Evolutionary conservation across 805 yeast genomes (phyloP), one percentile per base, ranked within the genome.

Genomic region (Debaryomyces tyrocola): DNA sequence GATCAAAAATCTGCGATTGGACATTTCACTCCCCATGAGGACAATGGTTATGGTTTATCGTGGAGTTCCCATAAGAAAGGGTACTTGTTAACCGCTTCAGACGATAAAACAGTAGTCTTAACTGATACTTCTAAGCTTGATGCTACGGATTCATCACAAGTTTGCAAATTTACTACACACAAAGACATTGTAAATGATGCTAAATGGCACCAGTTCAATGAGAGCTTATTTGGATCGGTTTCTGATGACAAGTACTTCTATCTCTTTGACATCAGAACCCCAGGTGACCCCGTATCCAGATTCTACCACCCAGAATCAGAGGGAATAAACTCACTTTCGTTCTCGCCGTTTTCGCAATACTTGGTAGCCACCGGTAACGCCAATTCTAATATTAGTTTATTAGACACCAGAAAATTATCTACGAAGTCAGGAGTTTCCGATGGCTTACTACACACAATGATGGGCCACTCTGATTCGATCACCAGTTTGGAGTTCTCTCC

Each of bases 401-500:
- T 83, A 49, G 94, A 87, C 58, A 56, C 80, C 31, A 74, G 94
- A 57, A 71, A 72, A 37, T 56, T 79, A 37, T 37, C 56, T 28
- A 44, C 44, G 27, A 39, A 33, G 6, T 33, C 40, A 3, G 41
- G 44, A 18, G 41, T 39, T 10, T 41, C 52, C 1, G 51, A 59
- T 3, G 67, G 70, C 4, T 68, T 75, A 20, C 70, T 87, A 9
- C 94, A 87, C 60, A 75, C 85, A 3, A 84, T 87, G 83, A 75
- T 84, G 79, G 94, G 94, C 1, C 97, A 90, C 56, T 82, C 85
- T 3, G 88, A 79, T 28, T 67, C 86, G 1, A 80, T 90, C 33
- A 86, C 91, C 0, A 70, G 82, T 37, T 62, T 90, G 46, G 90
- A 87, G 57, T 90, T 91, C 77, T 84, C 87, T 40, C 90, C 91